Percentiles rank a stretch among this genome's conserved stretches.
Conservation (phyloP, 2,329 filamentous ascomycete species). For the Sclerotinia subarctica region DNA sequence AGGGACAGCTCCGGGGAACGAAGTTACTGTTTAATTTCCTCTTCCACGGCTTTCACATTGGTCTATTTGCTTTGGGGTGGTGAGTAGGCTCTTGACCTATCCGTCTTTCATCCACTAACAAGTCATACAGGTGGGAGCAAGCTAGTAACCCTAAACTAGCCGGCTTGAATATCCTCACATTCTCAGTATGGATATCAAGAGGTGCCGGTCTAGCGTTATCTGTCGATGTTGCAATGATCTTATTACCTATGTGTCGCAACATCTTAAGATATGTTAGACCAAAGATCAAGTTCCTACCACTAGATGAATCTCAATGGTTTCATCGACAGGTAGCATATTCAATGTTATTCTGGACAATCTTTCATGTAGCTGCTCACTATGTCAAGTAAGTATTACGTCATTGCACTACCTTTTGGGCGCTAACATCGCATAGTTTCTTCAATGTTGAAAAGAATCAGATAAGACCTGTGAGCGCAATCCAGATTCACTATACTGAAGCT, state of each 20-base stretch:
- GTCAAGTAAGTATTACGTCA: constrained; percentile 70
- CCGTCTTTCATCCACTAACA: neutral
- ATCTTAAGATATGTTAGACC: constrained; percentile 80
- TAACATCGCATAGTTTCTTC: constrained; percentile 65
- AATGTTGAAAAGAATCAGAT: constrained; percentile 87
- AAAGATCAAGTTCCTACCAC: constrained; percentile 79
- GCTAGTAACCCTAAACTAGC: constrained; percentile 63
- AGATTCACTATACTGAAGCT: constrained; percentile 88
- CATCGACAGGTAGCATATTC: constrained; percentile 92
- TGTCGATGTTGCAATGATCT: constrained; percentile 80
- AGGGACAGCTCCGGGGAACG: constrained; percentile 63
- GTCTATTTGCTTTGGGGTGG: constrained; percentile 83
- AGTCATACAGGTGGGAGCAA: constrained; percentile 71
- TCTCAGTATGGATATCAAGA: constrained; percentile 93
- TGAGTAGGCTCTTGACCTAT: constrained; percentile 45
- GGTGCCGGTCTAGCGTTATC: constrained; percentile 84
- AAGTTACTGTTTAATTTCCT: constrained; percentile 78
- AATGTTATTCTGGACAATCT: constrained; percentile 74
- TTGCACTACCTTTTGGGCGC: neutral
- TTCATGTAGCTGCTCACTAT: constrained; percentile 81
- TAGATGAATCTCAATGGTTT: constrained; percentile 98
- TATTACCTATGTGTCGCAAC: constrained; percentile 93
- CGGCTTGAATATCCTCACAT: constrained; percentile 75
- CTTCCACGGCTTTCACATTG: constrained; percentile 77
- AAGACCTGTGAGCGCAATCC: constrained; percentile 72